A percentile compares a stretch with the other conserved stretches of the same genome.
These are phyloP conservation scores for Citeromyces hawaiiensis DNA, from an alignment of 1,139 yeast genomes.

Conservation along the genomic window DNA sequence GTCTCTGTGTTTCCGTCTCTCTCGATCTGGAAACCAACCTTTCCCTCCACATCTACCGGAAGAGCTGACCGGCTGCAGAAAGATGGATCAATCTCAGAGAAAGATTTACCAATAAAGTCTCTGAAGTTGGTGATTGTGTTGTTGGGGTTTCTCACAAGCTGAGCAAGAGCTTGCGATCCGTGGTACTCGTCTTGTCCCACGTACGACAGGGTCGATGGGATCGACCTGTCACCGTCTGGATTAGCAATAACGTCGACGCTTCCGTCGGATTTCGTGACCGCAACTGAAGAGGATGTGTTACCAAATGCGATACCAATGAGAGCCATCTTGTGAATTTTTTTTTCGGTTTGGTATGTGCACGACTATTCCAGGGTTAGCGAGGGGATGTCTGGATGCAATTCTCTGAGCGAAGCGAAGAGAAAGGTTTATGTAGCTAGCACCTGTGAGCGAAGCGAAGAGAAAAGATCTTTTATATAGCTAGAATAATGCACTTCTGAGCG, in stretches of 20 bases:
- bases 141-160: conserved; percentile 78
- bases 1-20: conserved; percentile 29
- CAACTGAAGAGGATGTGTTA: conserved; percentile 90
- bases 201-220: conserved; percentile 85
- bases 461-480: too few relatives aligned
- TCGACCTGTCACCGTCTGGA: conserved; percentile 97
- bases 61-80: conserved; percentile 53
- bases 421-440: too few relatives aligned
- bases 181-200: conserved; percentile 94
- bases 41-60: conserved; percentile 60
- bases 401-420: too few relatives aligned
- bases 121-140: conserved; percentile 88
- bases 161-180: conserved; percentile 92
- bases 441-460: too few relatives aligned
- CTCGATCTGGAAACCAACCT: conserved; percentile 53
- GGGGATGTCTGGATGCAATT: too few relatives aligned
- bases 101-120: conserved; percentile 75
- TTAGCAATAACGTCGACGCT: conserved; percentile 95
- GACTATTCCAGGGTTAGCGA: neutral
- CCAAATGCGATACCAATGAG: conserved; percentile 96
- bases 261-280: conserved; percentile 78
- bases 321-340: conserved; percentile 19
- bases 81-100: conserved; percentile 54
- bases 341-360: neutral
- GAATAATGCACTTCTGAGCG: too few relatives aligned